Percentiles rank a stretch among this genome's conserved stretches.
Evolutionary conservation across 2,329 filamentous ascomycete species (phyloP).

Genomic region (Sclerotiophoma versabilis): DNA sequence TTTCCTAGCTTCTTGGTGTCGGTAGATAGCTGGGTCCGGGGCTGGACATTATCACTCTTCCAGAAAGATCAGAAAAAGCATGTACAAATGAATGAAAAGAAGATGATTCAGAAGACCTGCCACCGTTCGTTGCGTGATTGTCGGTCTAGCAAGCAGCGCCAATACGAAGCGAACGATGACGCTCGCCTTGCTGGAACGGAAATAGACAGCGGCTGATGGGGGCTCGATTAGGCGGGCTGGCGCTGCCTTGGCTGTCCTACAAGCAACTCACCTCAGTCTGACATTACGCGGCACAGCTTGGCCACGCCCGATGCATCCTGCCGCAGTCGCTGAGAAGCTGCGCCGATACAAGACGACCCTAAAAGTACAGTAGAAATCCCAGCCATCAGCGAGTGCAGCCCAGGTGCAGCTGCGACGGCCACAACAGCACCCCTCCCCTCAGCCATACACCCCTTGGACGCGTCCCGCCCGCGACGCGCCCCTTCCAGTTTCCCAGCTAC

Average conservation of each 20-base stretch:
- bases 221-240: slow-evolving; percentile 38
- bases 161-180: background rate
- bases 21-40: slow-evolving; percentile 11
- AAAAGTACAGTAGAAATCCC: slow-evolving; percentile 30
- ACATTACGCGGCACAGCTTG: slow-evolving; percentile 25
- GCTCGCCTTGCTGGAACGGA: slow-evolving; percentile 1
- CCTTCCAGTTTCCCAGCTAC: slow-evolving; percentile 16
- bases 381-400: background rate
- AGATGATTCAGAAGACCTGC: background rate
- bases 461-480: slow-evolving; percentile 19
- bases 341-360: slow-evolving; percentile 45
- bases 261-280: slow-evolving; percentile 18
- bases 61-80: slow-evolving; percentile 21
- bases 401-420: slow-evolving; percentile 16
- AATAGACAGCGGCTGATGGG: slow-evolving; percentile 19
- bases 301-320: slow-evolving; percentile 34
- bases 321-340: slow-evolving; percentile 30
- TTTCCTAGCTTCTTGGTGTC: slow-evolving; percentile 18
- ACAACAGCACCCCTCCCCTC: slow-evolving; percentile 7
- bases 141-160: background rate
- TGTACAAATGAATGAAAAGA: slow-evolving; percentile 26
- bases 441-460: slow-evolving; percentile 22
- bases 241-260: slow-evolving; percentile 25
- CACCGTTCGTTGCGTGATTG: background rate
- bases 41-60: background rate